phyloP scores from a whole-genome alignment of 495 filamentous ascomycete genomes.

The Talaromyces nanjingensis region DNA sequence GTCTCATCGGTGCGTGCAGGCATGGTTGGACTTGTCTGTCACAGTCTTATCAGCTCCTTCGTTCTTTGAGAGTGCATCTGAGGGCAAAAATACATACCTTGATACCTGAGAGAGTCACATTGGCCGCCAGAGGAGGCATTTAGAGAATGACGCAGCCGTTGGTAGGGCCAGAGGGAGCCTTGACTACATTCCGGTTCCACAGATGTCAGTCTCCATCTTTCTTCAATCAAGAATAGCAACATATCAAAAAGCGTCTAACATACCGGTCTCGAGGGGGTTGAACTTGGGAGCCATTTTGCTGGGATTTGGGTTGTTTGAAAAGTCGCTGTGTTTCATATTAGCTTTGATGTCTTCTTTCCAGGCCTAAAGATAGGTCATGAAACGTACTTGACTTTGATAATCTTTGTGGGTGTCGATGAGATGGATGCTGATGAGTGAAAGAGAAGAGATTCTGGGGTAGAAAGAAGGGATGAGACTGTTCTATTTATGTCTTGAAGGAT shows the following conservation, averaged over 20 bases:
- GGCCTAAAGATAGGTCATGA: neutral
- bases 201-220: neutral
- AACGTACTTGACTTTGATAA: neutral
- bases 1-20: neutral
- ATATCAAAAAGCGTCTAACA: neutral
- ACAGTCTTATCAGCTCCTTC: neutral
- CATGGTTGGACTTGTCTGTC: neutral
- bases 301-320: neutral
- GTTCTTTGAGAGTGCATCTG: neutral
- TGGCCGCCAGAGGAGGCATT: neutral
- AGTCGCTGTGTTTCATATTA: neutral
- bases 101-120: neutral
- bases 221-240: neutral
- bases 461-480: neutral
- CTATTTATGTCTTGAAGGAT: neutral
- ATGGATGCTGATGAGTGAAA: neutral
- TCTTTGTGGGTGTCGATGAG: neutral
- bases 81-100: neutral
- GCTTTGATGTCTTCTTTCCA: neutral
- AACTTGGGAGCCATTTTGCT: conserved; percentile 8
- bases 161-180: neutral
- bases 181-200: neutral
- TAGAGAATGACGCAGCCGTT: conserved; percentile 3
- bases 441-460: neutral
- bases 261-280: conserved; percentile 7